phyloP scores from a whole-genome alignment of 2,329 filamentous ascomycete species.

The Penicillium capsulatum region DNA sequence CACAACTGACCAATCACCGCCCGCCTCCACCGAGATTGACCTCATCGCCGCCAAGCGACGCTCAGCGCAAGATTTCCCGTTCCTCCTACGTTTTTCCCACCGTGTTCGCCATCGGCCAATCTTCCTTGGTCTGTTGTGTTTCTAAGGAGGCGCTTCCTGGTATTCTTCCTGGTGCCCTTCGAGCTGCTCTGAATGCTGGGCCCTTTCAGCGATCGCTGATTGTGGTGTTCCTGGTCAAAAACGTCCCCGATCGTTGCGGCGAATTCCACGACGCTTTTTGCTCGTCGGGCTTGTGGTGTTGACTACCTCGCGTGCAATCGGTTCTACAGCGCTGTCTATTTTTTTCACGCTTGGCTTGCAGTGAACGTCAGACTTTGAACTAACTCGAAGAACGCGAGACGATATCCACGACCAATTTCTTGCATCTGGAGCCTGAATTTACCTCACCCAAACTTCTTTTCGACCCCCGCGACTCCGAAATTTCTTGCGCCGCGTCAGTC shows the following conservation, averaged over 20 bases:
- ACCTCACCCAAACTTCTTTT: slow-evolving; percentile 3
- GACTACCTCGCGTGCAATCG: neutral
- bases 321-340: neutral
- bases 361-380: too few species aligned
- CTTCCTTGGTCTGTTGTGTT: neutral
- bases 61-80: slow-evolving; percentile 18
- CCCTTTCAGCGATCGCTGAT: slow-evolving; percentile 16
- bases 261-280: neutral
- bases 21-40: slow-evolving; percentile 19
- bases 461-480: neutral
- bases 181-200: slow-evolving; percentile 13
- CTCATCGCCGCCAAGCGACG: slow-evolving; percentile 23
- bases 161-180: slow-evolving; percentile 4
- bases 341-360: slow-evolving; percentile 5
- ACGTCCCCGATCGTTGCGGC: slow-evolving; percentile 8
- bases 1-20: slow-evolving; percentile 16
- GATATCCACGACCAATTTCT: slow-evolving; percentile 17
- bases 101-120: slow-evolving; percentile 7
- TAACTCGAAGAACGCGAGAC: slow-evolving; percentile 9
- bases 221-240: slow-evolving; percentile 10
- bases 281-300: neutral
- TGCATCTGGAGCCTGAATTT: slow-evolving; percentile 9
- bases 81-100: slow-evolving; percentile 7
- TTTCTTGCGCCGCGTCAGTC: neutral
- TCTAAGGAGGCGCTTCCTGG: neutral